Base-by-base conservation (phyloP, 2,329 filamentous ascomycete species). In the Penicillium decumbens region DNA sequence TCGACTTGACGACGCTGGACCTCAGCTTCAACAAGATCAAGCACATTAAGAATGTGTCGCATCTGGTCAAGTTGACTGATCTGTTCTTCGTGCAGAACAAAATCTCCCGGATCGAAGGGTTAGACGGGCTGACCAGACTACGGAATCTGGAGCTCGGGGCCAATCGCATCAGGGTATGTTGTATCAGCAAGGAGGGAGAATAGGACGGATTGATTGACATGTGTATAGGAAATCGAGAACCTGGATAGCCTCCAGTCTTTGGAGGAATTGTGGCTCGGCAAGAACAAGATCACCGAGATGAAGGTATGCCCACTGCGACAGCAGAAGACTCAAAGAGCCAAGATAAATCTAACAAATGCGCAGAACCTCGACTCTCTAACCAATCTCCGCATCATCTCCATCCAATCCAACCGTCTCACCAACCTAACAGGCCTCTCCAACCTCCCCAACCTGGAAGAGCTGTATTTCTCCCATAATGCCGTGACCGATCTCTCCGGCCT, bases 1-100 rank as follows among this genome's bases (percentile, higher is more conserved):
- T 96, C 49, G 79, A 87, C 53, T 80, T 98, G 46, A 89, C 81
- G 5, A 86, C 77, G 49, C 81, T 98, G 47, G 93, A 98, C 68
- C 78, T 98, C 44, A 95, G 88, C 70, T 98, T 96, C 81, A 98
- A 98, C 77, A 97, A 97, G 77, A 92, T 98, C 75, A 96, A 95
- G 70, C 91, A 96, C 72, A 95, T 98, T 75, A 95, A 95, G 72
- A 84, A 92, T 63, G 75, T 97, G 57, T 80, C 80, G 50, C 87
- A 92, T 62, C 75, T 98, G 51, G 85, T 75, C 20, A 80, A 89
- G 46, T 79, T 97, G 49, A 86, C 80, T 54, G 89, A 97, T 59
- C 69, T 98, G 3, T 98, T 87, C 69, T 88, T 98, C 61, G 89
- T 97, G 43, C 89, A 95, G 66, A 97, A 98, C 73, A 93, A 93